Evolutionary conservation across 805 yeast species (phyloP).

Genomic region (Monosporozyma yasuniensis): DNA sequence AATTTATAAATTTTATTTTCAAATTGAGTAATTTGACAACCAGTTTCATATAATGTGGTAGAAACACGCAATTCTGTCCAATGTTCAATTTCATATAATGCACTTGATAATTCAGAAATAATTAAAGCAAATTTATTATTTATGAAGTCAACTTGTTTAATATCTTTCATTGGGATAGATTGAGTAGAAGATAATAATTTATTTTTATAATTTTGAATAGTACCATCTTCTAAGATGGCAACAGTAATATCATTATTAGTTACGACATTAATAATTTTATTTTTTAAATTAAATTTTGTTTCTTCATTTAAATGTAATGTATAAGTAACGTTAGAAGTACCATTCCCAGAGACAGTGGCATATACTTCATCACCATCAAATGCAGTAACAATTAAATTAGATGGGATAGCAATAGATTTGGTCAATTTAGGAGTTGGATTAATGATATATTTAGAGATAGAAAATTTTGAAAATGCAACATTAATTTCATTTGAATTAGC

Average conservation of each 20-base stretch:
- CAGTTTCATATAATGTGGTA: neutral
- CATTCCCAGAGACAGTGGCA: conserved; percentile 7
- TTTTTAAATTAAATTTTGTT: conserved; percentile 5
- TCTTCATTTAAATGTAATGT: conserved; percentile 6
- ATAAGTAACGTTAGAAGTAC: conserved; percentile 2
- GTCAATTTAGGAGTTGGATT: conserved; percentile 32
- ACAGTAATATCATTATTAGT: conserved; percentile 10
- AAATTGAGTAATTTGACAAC: conserved; percentile 3
- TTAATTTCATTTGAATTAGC: conserved; percentile 24
- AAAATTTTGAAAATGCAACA: conserved; percentile 29
- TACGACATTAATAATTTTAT: conserved; percentile 5
- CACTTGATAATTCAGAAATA: conserved; percentile 2
- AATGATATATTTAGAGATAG: conserved; percentile 28
- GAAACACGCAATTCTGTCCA: conserved; percentile 9
- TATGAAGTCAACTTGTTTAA: conserved; percentile 8
- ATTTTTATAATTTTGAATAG: conserved; percentile 21
- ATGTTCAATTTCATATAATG: conserved; percentile 8
- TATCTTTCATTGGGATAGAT: conserved; percentile 7
- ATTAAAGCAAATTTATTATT: conserved; percentile 6
- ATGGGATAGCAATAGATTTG: conserved; percentile 27
- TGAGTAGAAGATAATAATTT: neutral
- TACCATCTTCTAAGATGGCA: conserved; percentile 23
- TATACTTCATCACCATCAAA: conserved; percentile 14
- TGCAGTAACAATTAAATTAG: conserved; percentile 28
- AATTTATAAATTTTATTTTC: conserved; percentile 8